phyloP scores from a whole-genome alignment of 2,329 filamentous ascomycete genomes.

The Mycosphaerella arachidis region DNA sequence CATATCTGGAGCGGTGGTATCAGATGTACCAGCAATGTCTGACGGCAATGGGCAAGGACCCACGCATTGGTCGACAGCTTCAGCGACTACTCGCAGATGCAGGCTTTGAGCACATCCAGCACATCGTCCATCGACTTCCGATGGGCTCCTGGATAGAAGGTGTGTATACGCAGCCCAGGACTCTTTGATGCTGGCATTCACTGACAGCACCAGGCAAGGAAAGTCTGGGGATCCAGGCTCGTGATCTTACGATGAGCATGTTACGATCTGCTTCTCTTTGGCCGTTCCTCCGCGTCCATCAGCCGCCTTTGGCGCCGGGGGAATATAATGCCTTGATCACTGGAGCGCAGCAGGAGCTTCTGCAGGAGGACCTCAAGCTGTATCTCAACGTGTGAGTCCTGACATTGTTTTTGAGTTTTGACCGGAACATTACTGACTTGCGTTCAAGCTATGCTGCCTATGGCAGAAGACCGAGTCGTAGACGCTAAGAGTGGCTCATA shows the following conservation, averaged over 20 bases:
- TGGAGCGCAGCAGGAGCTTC: constrained; percentile 17
- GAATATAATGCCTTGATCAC: constrained; percentile 16
- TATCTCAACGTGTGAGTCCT: constrained; percentile 21
- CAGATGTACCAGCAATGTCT: constrained; percentile 19
- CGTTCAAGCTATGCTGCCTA: constrained; percentile 6
- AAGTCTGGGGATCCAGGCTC: constrained; percentile 4
- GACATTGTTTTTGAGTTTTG: neutral
- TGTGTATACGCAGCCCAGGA: neutral
- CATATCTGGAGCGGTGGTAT: constrained; percentile 25
- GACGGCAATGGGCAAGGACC: constrained; percentile 20
- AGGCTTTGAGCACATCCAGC: constrained; percentile 15
- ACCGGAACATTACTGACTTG: neutral
- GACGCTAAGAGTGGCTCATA: neutral
- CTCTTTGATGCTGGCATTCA: neutral
- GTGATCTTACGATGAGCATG: constrained; percentile 13
- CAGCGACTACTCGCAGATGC: neutral
- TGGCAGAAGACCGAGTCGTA: constrained; percentile 6
- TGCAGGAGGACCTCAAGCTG: constrained; percentile 12
- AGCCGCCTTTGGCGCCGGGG: constrained; percentile 7
- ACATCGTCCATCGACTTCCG: neutral
- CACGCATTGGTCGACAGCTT: neutral
- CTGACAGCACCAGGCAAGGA: constrained; percentile 1
- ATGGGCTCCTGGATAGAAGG: constrained; percentile 14
- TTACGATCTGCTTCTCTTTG: constrained; percentile 18
- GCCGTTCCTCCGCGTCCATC: constrained; percentile 11